Conservation (phyloP, 2,329 filamentous ascomycete species). For the Cladosporium sp. region DNA sequence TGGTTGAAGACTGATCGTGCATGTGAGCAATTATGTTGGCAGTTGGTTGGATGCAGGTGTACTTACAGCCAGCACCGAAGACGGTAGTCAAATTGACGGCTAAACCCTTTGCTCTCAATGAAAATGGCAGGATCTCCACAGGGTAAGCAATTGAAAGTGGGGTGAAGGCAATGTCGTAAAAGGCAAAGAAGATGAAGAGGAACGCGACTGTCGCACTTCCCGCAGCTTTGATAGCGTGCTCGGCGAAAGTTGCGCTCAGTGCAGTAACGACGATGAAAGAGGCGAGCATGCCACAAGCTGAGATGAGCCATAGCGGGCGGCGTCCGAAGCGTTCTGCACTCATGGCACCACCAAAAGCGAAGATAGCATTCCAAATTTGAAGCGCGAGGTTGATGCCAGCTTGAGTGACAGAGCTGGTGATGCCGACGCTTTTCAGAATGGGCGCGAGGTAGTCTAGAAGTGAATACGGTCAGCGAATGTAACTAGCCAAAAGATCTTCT, state of each 20-base stretch:
- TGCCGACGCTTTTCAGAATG: conserved; percentile 36
- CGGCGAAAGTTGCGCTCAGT: conserved; percentile 35
- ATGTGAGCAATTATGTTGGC: background rate
- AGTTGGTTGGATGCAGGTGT: background rate
- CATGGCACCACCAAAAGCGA: conserved; percentile 35
- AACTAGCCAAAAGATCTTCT: background rate
- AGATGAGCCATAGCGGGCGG: conserved; percentile 41
- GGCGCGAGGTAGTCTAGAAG: conserved; percentile 19
- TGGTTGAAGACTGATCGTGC: conserved; percentile 25
- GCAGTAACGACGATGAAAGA: conserved; percentile 42
- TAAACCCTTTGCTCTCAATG: conserved; percentile 26
- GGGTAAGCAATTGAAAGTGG: conserved; percentile 31
- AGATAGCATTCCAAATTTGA: conserved; percentile 38
- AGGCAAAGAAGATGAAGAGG: conserved; percentile 41
- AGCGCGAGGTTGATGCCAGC: conserved; percentile 37
- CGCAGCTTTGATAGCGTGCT: conserved; percentile 27
- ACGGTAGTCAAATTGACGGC: conserved; percentile 18
- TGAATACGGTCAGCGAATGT: background rate
- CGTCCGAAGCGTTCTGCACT: conserved; percentile 41
- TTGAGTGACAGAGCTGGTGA: conserved; percentile 33
- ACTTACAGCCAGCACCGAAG: conserved; percentile 1
- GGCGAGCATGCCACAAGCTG: conserved; percentile 41
- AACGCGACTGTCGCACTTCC: conserved; percentile 40
- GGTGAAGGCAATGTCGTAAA: conserved; percentile 38
- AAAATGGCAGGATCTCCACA: conserved; percentile 33